These are phyloP conservation scores for Trametes polyzona DNA, from an alignment of 1,284 basidiomycete species.

Conservation along the genomic window DNA sequence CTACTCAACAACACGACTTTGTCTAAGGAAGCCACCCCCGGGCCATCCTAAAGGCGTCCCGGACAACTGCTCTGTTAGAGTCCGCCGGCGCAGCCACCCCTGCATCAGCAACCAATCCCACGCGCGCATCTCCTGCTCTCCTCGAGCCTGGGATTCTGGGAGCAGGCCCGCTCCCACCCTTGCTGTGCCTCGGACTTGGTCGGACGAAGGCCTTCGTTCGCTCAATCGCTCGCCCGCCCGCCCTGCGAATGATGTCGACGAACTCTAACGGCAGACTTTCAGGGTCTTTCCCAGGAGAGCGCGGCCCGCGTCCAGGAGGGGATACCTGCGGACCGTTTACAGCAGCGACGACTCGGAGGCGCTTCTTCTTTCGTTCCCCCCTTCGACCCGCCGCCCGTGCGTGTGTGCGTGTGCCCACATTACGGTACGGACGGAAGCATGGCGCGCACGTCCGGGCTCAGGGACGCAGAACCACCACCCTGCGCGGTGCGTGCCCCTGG, in stretches of 20 bases:
- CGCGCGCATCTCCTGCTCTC: background rate
- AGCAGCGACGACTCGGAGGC: too few relatives aligned
- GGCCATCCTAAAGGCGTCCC: background rate
- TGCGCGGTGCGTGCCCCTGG: too few relatives aligned
- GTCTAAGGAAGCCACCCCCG: background rate
- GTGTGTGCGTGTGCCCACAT: background rate
- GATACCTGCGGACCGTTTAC: too few relatives aligned
- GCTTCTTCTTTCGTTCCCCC: too few relatives aligned
- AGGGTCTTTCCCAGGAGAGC: background rate
- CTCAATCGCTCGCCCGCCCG: background rate
- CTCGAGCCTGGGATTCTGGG: background rate
- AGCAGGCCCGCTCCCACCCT: too few relatives aligned
- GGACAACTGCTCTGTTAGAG: too few relatives aligned
- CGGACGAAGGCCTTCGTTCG: background rate
- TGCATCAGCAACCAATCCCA: background rate
- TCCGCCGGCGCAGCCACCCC: background rate
- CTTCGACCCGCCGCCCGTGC: background rate
- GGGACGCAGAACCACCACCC: background rate
- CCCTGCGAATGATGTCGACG: too few relatives aligned
- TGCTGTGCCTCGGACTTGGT: background rate
- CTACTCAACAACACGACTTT: background rate
- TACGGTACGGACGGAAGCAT: background rate
- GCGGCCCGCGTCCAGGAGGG: background rate
- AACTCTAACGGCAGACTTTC: background rate
- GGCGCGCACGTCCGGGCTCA: background rate